phyloP scores from a whole-genome alignment of 73 alveolate genomes.

The Paramecium primaurelia region DNA sequence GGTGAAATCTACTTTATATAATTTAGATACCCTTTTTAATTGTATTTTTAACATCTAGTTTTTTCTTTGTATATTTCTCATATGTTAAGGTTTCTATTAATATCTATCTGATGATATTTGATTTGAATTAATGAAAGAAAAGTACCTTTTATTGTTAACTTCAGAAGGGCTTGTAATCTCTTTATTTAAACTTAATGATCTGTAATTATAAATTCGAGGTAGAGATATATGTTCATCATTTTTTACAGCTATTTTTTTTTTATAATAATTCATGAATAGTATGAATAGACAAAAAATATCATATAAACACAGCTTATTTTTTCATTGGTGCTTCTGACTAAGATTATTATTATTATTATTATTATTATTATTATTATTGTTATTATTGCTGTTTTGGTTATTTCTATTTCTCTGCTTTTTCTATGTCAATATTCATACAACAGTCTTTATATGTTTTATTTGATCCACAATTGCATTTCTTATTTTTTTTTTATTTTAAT shows the following conservation, averaged over 20 bases:
- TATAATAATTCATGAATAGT: not conserved
- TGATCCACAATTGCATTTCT: conserved; percentile 57
- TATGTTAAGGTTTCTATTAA: not conserved
- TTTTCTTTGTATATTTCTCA: not conserved
- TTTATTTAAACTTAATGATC: not conserved
- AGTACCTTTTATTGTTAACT: not conserved
- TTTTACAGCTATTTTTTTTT: not conserved
- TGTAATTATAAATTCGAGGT: not conserved
- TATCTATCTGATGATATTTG: not conserved
- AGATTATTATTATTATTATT: not conserved
- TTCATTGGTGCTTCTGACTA: not conserved
- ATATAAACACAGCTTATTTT: conserved; percentile 53
- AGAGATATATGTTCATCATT: not conserved
- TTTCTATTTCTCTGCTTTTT: not conserved
- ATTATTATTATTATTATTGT: not conserved
- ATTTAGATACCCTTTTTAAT: not conserved
- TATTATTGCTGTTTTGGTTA: not conserved
- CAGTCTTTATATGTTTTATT: conserved; percentile 59
- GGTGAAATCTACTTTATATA: not conserved
- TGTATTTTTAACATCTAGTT: not conserved
- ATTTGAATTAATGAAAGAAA: not conserved
- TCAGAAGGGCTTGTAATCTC: not conserved
- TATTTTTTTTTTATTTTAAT: conserved; percentile 40
- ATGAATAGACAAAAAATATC: not conserved
- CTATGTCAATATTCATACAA: conserved; percentile 37